These are phyloP conservation scores for Lipomyces sp. DNA, from an alignment of 805 yeast genomes.

Conservation along the genomic window DNA sequence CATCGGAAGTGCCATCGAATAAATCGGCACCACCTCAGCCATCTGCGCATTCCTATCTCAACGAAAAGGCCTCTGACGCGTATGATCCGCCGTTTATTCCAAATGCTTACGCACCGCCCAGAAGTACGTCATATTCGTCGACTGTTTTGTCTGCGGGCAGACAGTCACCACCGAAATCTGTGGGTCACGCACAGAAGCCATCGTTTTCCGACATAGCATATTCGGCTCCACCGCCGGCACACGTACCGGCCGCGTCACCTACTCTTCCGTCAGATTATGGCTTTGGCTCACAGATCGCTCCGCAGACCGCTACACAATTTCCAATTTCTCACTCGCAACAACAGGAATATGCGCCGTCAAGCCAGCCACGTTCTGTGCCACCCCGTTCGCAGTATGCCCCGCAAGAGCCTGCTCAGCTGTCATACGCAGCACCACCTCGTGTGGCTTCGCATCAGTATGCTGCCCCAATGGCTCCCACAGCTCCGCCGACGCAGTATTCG, in stretches of 20 bases:
- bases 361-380: not conserved
- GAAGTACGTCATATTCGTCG: conserved; percentile 2
- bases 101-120: conserved; percentile 4
- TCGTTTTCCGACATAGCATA: no score
- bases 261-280: no score
- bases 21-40: not conserved
- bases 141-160: not conserved
- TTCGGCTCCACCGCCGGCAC: no score
- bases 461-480: not conserved
- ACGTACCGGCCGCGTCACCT: not conserved
- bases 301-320: no score
- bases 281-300: no score
- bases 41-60: conserved; percentile 1
- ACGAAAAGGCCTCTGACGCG: conserved; percentile 11
- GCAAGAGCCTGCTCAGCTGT: no score
- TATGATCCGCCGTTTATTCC: conserved; percentile 17
- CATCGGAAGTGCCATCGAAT: not conserved
- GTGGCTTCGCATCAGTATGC: not conserved
- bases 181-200: no score
- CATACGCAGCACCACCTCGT: no score
- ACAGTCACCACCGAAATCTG: no score
- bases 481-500: no score
- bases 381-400: conserved; percentile 5
- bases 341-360: no score
- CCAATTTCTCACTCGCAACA: no score